phyloP scores from a whole-genome alignment of 2,329 filamentous ascomycete genomes.

The Allantophomopsis lycopodina region DNA sequence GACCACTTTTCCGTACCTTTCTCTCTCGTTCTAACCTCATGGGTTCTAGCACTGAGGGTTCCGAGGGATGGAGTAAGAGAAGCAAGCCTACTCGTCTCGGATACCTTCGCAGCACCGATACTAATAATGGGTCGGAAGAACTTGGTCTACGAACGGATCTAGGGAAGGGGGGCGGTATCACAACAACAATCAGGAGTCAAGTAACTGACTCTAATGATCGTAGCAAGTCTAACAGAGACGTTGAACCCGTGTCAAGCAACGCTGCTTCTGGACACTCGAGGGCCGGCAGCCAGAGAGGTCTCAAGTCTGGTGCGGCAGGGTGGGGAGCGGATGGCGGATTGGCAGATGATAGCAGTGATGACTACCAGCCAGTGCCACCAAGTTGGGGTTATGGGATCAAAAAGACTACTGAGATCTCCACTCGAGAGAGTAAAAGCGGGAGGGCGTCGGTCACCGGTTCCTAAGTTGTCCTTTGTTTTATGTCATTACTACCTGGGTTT shows the following conservation, averaged over 20 bases:
- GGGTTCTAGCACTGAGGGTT: conserved; percentile 4
- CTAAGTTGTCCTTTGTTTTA: too few species aligned
- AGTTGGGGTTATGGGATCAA: conserved; percentile 5
- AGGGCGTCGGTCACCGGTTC: too few species aligned
- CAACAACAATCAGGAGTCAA: conserved; percentile 7
- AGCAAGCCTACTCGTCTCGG: conserved; percentile 1
- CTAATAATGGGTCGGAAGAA: conserved; percentile 3
- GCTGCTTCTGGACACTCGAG: background rate
- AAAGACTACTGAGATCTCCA: conserved; percentile 4
- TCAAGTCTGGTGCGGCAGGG: conserved; percentile 3
- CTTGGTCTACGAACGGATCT: conserved; percentile 8
- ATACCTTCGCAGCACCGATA: conserved; percentile 5
- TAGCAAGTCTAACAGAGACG: background rate
- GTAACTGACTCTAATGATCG: background rate
- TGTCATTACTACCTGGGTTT: too few species aligned
- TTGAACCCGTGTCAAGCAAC: background rate
- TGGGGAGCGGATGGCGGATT: conserved; percentile 5
- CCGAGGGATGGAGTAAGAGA: conserved; percentile 2
- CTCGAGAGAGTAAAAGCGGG: background rate
- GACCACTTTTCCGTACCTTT: conserved; percentile 18
- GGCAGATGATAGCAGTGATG: conserved; percentile 4
- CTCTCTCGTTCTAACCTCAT: conserved; percentile 6
- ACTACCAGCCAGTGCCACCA: conserved; percentile 1
- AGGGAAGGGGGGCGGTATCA: conserved; percentile 5
- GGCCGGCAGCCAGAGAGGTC: background rate